phyloP scores from a whole-genome alignment of 108 stramenopile genomes.

The Cylindrotheca closterium region DNA sequence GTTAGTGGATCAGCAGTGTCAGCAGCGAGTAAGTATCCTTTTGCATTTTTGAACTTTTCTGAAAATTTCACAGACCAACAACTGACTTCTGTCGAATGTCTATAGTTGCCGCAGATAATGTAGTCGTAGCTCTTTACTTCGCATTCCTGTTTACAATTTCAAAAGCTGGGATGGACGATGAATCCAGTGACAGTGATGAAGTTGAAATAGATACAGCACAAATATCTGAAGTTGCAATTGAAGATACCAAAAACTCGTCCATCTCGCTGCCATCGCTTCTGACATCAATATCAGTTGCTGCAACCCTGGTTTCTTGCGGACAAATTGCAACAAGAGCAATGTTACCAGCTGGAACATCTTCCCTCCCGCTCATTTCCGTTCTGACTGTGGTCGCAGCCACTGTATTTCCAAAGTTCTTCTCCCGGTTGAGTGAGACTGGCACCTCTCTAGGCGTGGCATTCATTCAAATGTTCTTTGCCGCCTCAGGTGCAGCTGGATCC shows the following conservation, averaged over 20 bases:
- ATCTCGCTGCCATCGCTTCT: conserved; percentile 61
- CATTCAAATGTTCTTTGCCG: conserved; percentile 93
- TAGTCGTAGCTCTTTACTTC: conserved; percentile 88
- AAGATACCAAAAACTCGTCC: conserved; percentile 11
- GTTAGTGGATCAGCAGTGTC: conserved; percentile 65
- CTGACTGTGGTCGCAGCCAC: conserved; percentile 79
- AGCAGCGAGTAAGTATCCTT: conserved; percentile 40
- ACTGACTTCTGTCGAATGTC: conserved; percentile 7
- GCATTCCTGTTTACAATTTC: conserved; percentile 74
- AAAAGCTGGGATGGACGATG: conserved; percentile 16
- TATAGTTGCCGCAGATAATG: conserved; percentile 87
- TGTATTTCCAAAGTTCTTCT: conserved; percentile 66
- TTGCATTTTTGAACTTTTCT: too few relatives aligned
- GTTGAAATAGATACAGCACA: conserved; percentile 12
- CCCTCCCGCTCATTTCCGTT: conserved; percentile 73
- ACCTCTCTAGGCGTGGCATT: conserved; percentile 70
- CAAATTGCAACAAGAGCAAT: conserved; percentile 45
- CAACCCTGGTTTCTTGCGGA: conserved; percentile 65
- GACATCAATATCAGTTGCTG: conserved; percentile 62
- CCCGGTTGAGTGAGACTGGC: conserved; percentile 53
- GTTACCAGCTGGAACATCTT: conserved; percentile 54
- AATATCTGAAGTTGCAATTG: conserved; percentile 28
- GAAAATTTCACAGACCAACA: neutral
- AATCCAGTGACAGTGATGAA: conserved; percentile 6
- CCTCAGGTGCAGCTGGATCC: conserved; percentile 85